Conservation (phyloP, 1,284 basidiomycete species). For the Hymenochaete sp. region DNA sequence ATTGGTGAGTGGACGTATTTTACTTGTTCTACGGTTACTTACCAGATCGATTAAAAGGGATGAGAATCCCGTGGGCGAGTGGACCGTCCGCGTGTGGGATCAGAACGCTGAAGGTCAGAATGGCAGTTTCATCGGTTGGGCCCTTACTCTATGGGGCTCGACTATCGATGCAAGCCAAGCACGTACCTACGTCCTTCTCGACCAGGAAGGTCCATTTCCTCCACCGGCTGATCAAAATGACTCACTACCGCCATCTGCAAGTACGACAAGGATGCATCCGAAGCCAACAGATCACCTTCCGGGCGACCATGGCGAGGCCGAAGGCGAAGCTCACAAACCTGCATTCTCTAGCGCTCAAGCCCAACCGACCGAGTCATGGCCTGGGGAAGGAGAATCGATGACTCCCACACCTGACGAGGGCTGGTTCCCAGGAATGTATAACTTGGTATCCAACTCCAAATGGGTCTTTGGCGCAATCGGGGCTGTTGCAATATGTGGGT, state of each 20-base stretch:
- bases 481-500: constrained; percentile 45
- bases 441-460: constrained; percentile 64
- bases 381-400: constrained; percentile 31
- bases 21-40: constrained; percentile 1
- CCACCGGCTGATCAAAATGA: constrained; percentile 32
- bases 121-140: constrained; percentile 88
- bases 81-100: constrained; percentile 85
- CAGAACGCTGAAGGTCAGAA: constrained; percentile 47
- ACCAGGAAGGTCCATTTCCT: constrained; percentile 48
- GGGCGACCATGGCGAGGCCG: constrained; percentile 65
- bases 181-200: constrained; percentile 55
- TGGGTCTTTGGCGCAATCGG: constrained; percentile 81
- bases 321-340: constrained; percentile 58
- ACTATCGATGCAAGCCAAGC: constrained; percentile 66
- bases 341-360: constrained; percentile 20
- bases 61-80: constrained; percentile 87
- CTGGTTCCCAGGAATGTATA: constrained; percentile 79
- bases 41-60: constrained; percentile 51
- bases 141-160: constrained; percentile 91
- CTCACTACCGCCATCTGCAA: constrained; percentile 28
- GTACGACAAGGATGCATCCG: constrained; percentile 52
- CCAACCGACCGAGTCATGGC: constrained; percentile 22
- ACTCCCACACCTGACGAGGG: constrained; percentile 70
- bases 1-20: constrained; percentile 61
- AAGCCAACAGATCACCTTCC: constrained; percentile 90